Base-by-base conservation (phyloP, 129 eudicot genomes). In the Escallonia rubra region DNA sequence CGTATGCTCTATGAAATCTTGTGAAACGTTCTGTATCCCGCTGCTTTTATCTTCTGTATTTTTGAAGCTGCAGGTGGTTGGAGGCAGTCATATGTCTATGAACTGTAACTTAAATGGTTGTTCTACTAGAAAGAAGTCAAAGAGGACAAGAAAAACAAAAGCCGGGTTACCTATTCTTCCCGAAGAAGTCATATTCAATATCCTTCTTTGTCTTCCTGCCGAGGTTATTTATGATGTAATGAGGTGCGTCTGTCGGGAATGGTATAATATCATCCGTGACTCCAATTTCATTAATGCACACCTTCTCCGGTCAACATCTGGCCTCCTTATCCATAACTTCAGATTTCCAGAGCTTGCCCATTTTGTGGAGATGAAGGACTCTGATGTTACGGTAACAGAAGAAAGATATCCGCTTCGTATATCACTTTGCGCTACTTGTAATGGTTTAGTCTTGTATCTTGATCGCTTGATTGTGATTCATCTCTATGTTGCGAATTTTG, bases 161-260 rank as follows among this genome's bases (percentile, higher is more conserved):
- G 53, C 53, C 53, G 12, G 53, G 11, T 8, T 49, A 56, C 63
- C 42, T 7, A 8, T 3, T 39, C 69, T 65, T 15, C 39, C 69
- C 41, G 6, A 13, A 65, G 69, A 47, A 23, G n/a, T 65, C 12
- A 45, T 65, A 12, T 65, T 45, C 69, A 11, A 13, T 13, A 65
- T 65, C 43, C 54, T 65, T 9, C 7, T 65, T 16, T 38, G 39
- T 14, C 69, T 65, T 10, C 69, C 69, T 23, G 57, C 69, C 41
- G 57, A 65, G 54, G 12, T 65, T 49, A 42, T 65, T 10, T 65
- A 45, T 34, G 42, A 65, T 8, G 41, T 46, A 4, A 23, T 46
- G 57, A 65, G 69, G 43, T 65, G 47, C 43, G 57, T 65, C 12
- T 65, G 69, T 49, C 9, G 12, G 6, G 40, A 46, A 6, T 65